Conservation (phyloP, 257 asterid species). For the Solanum appendiculatum region DNA sequence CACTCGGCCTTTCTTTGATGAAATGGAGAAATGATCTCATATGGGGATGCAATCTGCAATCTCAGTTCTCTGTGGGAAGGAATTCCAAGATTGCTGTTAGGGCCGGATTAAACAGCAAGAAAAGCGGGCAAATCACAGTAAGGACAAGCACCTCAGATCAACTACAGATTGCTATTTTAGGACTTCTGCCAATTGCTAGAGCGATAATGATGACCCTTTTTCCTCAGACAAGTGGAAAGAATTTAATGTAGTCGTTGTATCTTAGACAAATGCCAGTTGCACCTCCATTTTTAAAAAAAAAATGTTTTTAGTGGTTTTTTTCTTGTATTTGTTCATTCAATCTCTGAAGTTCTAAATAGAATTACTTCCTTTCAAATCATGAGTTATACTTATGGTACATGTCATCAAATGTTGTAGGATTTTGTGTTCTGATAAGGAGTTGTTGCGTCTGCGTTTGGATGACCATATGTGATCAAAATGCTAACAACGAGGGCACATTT, state of each 20-base stretch:
- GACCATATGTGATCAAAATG: not conserved
- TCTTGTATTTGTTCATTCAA: not conserved
- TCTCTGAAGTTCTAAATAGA: not conserved
- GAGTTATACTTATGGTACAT: not conserved
- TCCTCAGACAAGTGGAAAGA: conserved; percentile 7
- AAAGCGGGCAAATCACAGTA: conserved; percentile 32
- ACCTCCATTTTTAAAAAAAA: not conserved
- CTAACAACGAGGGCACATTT: not conserved
- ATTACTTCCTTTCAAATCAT: not conserved
- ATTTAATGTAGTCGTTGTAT: not conserved
- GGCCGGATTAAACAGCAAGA: conserved; percentile 35
- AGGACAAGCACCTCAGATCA: conserved; percentile 47
- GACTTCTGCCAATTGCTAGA: conserved; percentile 36
- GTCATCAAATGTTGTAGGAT: not conserved
- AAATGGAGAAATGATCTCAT: conserved; percentile 25
- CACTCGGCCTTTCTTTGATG: conserved; percentile 25
- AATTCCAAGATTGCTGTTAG: conserved; percentile 16
- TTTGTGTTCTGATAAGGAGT: not conserved
- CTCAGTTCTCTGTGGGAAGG: conserved; percentile 25
- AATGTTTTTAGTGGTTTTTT: not conserved
- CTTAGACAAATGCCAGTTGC: not conserved
- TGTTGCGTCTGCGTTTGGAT: not conserved
- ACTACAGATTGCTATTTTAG: conserved; percentile 36
- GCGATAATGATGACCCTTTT: conserved; percentile 20
- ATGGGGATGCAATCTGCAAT: conserved; percentile 31